Percentiles rank a stretch among this genome's conserved stretches.
These are phyloP conservation scores for Aphanocladium album DNA, from an alignment of 2,329 filamentous ascomycete species.

Conservation along the genomic window DNA sequence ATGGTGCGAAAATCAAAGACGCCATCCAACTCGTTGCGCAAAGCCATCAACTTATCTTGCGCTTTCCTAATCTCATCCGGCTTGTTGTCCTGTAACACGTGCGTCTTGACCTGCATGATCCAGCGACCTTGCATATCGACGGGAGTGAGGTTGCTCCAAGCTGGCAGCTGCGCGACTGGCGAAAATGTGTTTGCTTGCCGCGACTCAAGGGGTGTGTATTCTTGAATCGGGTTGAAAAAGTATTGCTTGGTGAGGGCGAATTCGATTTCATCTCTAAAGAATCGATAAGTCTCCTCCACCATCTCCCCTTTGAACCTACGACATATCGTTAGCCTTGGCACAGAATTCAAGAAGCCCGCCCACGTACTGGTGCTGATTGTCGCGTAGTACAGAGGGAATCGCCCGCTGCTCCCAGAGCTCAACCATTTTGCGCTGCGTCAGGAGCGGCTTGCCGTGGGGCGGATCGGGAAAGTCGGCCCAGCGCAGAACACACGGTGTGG, in stretches of 20 bases:
- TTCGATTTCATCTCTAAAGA: constrained; percentile 50
- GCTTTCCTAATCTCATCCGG: constrained; percentile 54
- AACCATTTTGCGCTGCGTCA: constrained; percentile 51
- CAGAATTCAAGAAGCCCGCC: fast-evolving
- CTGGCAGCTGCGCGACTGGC: constrained; percentile 32
- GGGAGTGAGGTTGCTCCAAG: constrained; percentile 42
- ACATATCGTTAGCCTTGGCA: not conserved
- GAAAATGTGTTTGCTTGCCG: constrained; percentile 13
- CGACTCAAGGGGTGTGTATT: constrained; percentile 28
- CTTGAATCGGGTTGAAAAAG: constrained; percentile 30
- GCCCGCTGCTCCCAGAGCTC: constrained; percentile 50
- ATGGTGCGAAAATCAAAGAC: constrained; percentile 48
- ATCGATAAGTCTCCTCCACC: constrained; percentile 49
- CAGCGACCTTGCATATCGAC: constrained; percentile 47
- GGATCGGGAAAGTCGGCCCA: constrained; percentile 61
- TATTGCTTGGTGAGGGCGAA: constrained; percentile 48
- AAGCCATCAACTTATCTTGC: constrained; percentile 44
- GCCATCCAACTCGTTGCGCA: constrained; percentile 44
- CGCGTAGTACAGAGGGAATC: constrained; percentile 42
- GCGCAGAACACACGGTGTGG: constrained; percentile 42
- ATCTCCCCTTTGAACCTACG: constrained; percentile 48
- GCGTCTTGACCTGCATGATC: constrained; percentile 50
- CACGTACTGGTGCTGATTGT: constrained; percentile 50
- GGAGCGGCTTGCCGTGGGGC: constrained; percentile 37
- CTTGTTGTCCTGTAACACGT: constrained; percentile 52